These are phyloP conservation scores for Escallonia rubra DNA, from an alignment of 129 eudicot species.

Conservation along the genomic window DNA sequence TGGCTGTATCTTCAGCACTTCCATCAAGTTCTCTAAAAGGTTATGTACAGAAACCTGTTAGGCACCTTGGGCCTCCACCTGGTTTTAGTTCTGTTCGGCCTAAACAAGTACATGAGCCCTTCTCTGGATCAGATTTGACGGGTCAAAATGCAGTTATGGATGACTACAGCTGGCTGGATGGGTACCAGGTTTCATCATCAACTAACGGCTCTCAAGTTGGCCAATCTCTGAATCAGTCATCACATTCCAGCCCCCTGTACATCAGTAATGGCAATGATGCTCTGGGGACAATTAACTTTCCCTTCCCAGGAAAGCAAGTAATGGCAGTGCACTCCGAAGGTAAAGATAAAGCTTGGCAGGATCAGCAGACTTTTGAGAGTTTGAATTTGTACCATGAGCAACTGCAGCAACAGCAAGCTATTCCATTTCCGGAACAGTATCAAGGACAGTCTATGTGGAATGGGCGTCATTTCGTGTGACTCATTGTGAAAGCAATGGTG, in stretches of 20 bases:
- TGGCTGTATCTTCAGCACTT: conserved; percentile 17
- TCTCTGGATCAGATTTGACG: conserved; percentile 10
- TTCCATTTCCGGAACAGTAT: conserved; percentile 30
- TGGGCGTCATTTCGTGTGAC: conserved; percentile 52
- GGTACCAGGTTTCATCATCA: conserved; percentile 47
- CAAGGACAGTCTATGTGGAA: conserved; percentile 49
- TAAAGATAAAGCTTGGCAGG: conserved; percentile 16
- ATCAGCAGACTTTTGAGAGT: conserved; percentile 14
- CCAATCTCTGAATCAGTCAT: conserved; percentile 13
- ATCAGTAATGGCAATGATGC: conserved; percentile 19
- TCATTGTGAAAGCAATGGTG: conserved; percentile 12
- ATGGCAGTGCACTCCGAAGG: conserved; percentile 29
- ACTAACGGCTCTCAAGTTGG: conserved; percentile 13
- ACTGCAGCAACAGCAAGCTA: conserved; percentile 30
- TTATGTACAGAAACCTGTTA: conserved; percentile 36
- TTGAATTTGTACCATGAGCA: conserved; percentile 19
- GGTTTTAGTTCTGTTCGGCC: conserved; percentile 56
- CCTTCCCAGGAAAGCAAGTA: conserved; percentile 53
- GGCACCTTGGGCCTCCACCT: conserved; percentile 73
- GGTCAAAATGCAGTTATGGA: conserved; percentile 35
- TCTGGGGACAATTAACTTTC: conserved; percentile 28
- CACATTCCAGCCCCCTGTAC: conserved; percentile 22
- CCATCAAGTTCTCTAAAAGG: conserved; percentile 31
- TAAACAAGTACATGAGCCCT: conserved; percentile 30
- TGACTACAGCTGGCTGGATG: conserved; percentile 51